Base-by-base conservation (phyloP, 2,329 filamentous ascomycete species). In the Madurella fahalii region DNA sequence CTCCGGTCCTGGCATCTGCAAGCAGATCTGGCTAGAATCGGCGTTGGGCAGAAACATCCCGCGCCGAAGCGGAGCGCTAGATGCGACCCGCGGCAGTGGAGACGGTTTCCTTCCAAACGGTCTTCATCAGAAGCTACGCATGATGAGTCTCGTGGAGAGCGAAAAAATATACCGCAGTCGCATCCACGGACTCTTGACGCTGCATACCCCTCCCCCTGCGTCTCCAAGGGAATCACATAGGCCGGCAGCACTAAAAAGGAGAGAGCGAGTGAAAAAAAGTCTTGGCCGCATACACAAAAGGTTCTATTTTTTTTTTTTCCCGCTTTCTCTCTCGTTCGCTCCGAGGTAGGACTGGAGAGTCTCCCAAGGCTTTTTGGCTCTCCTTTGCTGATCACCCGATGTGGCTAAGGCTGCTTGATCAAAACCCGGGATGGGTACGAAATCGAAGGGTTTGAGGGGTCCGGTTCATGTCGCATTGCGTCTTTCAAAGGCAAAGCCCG, bases 131-230 rank as follows among this genome's bases (percentile, higher is more conserved):
- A 25, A 25, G 25, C 25, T 7, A 25, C 25, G 25, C 37, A 42
- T 40, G 46, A 40, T 31, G 11, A 5, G 12, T 15, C 18, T 41
- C 8, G 17, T 25, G 42, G 39, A 41, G 40, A 42, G 53, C 44
- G 41, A 34, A 39, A 55, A 56, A 58, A 60, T 58, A 57, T 60
- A 43, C 53, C 58, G 58, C 58, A 60, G 58, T 60, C 46, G 56
- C 52, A 60, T 60, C 40, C 42, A 40, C 44, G 9, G 32, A 37
- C 50, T 15, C 4, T 40, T 40, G 3, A 25, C 25, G 25, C 25
- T 25, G 25, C 25, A 25, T 25, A 25, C 25, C 25, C 25, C 25
- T 25, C 25, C 25, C 25, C 25, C 25, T 25, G 25, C 25, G 25
- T 25, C 25, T 25, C 25, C 25, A 7, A 25, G 25, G 25, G 25